Conservation (phyloP, 352 stramenopile genomes). For the Globisporangium nunn region DNA sequence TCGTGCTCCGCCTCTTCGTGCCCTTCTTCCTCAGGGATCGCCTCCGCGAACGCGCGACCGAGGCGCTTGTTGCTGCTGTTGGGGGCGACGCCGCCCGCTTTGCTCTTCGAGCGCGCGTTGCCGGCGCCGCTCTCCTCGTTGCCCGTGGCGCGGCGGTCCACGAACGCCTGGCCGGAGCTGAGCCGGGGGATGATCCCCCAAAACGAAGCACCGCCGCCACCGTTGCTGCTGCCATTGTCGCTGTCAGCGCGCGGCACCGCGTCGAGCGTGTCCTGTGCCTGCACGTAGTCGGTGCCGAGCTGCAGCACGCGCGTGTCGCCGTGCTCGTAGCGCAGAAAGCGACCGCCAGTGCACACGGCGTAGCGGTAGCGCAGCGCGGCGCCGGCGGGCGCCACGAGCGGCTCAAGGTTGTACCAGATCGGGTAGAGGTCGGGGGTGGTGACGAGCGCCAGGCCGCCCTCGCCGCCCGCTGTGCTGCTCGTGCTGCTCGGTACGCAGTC, state of each 20-base stretch:
- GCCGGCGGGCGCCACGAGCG: conserved; percentile 54
- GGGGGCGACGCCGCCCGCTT: conserved; percentile 5
- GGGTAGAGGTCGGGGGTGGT: conserved; percentile 84
- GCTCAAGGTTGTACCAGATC: conserved; percentile 87
- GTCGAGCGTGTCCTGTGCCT: conserved; percentile 76
- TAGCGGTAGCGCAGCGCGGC: conserved; percentile 80
- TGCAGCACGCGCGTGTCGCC: conserved; percentile 41
- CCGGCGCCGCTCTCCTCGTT: conserved; percentile 28
- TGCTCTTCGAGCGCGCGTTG: conserved; percentile 11
- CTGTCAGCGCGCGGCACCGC: conserved; percentile 3
- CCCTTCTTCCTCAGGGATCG: conserved; percentile 51
- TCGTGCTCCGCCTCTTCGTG: conserved; percentile 6
- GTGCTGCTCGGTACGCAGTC: conserved; percentile 44
- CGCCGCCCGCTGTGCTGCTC: conserved; percentile 18
- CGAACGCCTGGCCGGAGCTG: conserved; percentile 80
- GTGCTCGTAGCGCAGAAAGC: conserved; percentile 73
- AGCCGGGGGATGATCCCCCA: conserved; percentile 67
- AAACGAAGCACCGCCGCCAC: conserved; percentile 5
- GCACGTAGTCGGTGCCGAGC: conserved; percentile 46
- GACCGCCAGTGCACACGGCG: conserved; percentile 69
- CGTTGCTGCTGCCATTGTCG: not conserved
- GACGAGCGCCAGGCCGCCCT: conserved; percentile 65
- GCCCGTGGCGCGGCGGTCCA: conserved; percentile 56
- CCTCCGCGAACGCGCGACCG: conserved; percentile 29
- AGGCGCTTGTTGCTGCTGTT: conserved; percentile 9